Evolutionary conservation across 1,139 yeast genomes (phyloP).

Genomic region (Geotrichum fermentans): DNA sequence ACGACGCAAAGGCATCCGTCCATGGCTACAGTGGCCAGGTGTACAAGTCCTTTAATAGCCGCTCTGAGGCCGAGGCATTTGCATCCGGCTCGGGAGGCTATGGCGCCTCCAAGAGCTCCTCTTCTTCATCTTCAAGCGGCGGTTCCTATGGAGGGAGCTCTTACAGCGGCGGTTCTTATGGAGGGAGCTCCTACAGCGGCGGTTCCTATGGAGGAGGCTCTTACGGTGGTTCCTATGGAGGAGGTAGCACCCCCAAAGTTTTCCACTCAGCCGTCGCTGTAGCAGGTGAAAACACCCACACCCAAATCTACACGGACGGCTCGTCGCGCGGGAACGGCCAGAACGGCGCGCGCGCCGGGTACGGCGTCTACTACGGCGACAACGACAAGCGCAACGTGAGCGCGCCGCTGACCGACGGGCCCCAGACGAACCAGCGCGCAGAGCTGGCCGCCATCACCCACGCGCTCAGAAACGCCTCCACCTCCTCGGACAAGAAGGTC

Average conservation of each 20-base stretch:
- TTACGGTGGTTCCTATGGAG: not conserved
- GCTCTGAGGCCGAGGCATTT: conserved; percentile 45
- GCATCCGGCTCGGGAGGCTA: conserved; percentile 24
- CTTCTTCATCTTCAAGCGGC: not conserved
- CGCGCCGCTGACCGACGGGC: conserved; percentile 42
- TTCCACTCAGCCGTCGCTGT: not conserved
- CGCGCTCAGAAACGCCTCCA: conserved; percentile 41
- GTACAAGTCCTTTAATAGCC: conserved; percentile 50
- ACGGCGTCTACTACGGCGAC: conserved; percentile 66
- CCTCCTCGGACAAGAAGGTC: conserved; percentile 1
- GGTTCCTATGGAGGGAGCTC: conserved; percentile 4
- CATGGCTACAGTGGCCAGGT: conserved; percentile 52
- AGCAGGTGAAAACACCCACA: not conserved
- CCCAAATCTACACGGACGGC: conserved; percentile 62
- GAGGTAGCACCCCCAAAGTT: not conserved
- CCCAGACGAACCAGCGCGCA: conserved; percentile 76
- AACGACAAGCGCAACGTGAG: conserved; percentile 52
- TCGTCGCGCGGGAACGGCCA: conserved; percentile 56
- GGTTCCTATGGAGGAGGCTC: not conserved
- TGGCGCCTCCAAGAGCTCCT: not conserved
- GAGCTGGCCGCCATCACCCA: conserved; percentile 63
- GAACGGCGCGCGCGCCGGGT: conserved; percentile 51
- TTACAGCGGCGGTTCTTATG: conserved; percentile 11
- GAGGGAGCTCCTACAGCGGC: not conserved
- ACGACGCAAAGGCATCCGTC: conserved; percentile 38